Conservation (phyloP, 495 filamentous ascomycete species). For the Aspergillus indologenus region DNA sequence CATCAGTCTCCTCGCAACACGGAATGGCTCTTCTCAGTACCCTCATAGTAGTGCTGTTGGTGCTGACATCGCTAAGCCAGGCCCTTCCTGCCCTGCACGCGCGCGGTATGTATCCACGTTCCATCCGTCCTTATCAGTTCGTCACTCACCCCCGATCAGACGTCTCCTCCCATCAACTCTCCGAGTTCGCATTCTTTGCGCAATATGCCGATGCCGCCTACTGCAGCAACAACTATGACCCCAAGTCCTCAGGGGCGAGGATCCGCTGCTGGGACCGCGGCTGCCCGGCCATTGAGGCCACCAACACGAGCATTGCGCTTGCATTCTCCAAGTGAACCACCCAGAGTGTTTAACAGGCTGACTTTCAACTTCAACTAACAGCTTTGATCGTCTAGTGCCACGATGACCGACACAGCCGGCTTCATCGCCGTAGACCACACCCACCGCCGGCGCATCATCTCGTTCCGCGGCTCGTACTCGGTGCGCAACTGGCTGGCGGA, state of each 20-base stretch:
- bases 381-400: slow-evolving; percentile 37
- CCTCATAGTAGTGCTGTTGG: neutral
- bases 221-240: neutral
- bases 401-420: slow-evolving; percentile 60
- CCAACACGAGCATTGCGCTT: neutral
- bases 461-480: slow-evolving; percentile 65
- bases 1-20: no score
- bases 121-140: neutral
- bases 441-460: slow-evolving; percentile 56
- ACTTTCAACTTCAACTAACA: slow-evolving; percentile 4
- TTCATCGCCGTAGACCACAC: slow-evolving; percentile 61
- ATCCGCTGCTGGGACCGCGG: neutral
- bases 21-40: neutral
- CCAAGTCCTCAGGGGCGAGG: neutral
- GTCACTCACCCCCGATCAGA: neutral
- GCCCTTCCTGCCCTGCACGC: neutral
- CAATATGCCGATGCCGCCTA: neutral
- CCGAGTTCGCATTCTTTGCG: neutral
- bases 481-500: slow-evolving; percentile 66
- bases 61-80: neutral
- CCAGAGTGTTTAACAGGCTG: slow-evolving; percentile 60
- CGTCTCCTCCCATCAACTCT: neutral
- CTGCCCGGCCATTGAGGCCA: neutral
- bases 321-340: slow-evolving; percentile 17
- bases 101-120: neutral